Percentiles rank a stretch among this genome's conserved stretches.
Evolutionary conservation across 495 filamentous ascomycete genomes (phyloP).

Genomic region (Annulohypoxylon nitens): DNA sequence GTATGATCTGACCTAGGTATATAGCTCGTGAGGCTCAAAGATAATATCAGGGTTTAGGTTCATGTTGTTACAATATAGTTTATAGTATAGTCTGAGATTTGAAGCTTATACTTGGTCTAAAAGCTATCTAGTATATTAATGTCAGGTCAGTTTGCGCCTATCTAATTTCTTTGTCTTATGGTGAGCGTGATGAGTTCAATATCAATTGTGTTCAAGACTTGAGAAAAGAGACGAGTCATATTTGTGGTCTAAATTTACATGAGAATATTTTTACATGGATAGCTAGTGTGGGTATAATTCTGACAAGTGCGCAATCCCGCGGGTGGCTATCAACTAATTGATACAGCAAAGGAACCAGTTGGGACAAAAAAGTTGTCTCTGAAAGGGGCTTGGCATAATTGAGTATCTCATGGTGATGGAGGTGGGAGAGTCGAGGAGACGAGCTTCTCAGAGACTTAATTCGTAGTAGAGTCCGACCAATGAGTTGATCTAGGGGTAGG

Average conservation of each 20-base stretch:
- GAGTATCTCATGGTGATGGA: no score
- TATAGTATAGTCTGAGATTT: not conserved
- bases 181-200: not conserved
- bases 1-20: not conserved
- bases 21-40: constrained; percentile 13
- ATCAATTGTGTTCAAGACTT: not conserved
- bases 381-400: no score
- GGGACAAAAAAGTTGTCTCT: no score
- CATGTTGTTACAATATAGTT: not conserved
- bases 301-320: no score
- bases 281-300: no score
- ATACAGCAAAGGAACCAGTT: no score
- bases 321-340: no score
- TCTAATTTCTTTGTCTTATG: not conserved
- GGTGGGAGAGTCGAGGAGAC: no score
- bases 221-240: not conserved
- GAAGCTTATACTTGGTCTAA: not conserved
- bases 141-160: not conserved
- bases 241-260: not conserved
- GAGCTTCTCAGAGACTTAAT: no score
- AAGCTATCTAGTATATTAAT: not conserved
- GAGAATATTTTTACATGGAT: no score
- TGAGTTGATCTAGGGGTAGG: no score
- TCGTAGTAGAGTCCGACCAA: no score
- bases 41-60: not conserved